These are phyloP conservation scores for Gillenia trifoliata DNA, from an alignment of 306 rosid genomes.

Conservation along the genomic window DNA sequence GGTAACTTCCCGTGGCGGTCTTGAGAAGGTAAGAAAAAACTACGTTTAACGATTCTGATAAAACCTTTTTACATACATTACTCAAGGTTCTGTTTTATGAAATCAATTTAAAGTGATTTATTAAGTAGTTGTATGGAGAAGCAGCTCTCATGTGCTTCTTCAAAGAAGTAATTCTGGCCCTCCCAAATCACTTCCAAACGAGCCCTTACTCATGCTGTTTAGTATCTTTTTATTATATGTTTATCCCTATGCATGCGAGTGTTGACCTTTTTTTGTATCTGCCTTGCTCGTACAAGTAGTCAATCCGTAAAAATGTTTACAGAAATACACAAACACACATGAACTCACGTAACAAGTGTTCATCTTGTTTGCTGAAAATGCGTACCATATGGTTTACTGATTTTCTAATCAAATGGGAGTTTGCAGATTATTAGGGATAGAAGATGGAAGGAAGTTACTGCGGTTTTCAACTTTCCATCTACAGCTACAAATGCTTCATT, in stretches of 20 bases:
- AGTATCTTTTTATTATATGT: not conserved
- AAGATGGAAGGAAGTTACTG: constrained; percentile 89
- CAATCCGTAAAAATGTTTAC: not conserved
- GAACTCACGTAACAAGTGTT: not conserved
- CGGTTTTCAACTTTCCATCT: constrained; percentile 83
- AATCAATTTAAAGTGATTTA: too few relatives aligned
- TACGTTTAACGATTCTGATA: not conserved
- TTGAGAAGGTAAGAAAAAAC: constrained; percentile 51
- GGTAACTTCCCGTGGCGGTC: constrained; percentile 82
- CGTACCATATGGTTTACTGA: not conserved
- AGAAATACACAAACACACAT: not conserved
- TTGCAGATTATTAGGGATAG: constrained; percentile 69
- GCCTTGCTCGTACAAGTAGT: not conserved
- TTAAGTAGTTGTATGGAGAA: too few relatives aligned
- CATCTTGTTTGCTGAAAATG: not conserved
- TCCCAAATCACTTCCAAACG: too few relatives aligned
- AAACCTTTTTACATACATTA: not conserved
- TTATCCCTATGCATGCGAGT: not conserved
- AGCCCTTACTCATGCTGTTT: too few relatives aligned
- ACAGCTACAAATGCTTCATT: constrained; percentile 95
- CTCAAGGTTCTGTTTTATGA: not conserved
- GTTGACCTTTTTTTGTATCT: not conserved
- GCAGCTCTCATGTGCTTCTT: too few relatives aligned
- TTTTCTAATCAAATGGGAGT: constrained; percentile 13
- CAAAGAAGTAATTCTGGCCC: too few relatives aligned